Conservation (phyloP, 1,284 basidiomycete genomes). For the Lignosus rhinocerotis region DNA sequence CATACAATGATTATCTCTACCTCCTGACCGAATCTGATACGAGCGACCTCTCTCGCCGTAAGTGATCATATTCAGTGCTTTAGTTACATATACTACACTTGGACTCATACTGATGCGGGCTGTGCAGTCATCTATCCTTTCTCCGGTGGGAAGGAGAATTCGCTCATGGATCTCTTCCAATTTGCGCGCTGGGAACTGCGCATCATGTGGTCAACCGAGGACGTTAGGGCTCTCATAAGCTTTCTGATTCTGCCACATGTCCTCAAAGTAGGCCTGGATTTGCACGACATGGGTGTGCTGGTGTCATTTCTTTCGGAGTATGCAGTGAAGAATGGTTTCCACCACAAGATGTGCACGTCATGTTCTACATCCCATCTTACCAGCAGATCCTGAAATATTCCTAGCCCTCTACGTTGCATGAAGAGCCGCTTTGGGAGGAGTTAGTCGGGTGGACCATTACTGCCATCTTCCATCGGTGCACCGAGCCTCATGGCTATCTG, state of each 20-base stretch:
- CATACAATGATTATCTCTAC: no score
- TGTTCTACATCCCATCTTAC: no score
- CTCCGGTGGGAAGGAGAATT: neutral
- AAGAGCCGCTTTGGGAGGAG: neutral
- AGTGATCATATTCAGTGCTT: no score
- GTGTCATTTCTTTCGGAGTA: neutral
- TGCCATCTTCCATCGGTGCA: neutral
- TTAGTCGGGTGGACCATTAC: neutral
- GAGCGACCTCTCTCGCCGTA: no score
- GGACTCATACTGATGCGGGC: neutral
- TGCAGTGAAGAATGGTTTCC: neutral
- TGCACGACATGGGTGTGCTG: neutral
- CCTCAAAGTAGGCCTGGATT: neutral
- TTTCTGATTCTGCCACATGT: neutral
- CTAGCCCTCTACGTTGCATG: no score
- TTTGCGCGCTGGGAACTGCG: neutral
- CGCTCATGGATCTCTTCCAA: neutral
- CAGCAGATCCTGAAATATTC: no score
- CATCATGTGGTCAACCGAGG: neutral
- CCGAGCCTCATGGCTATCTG: neutral
- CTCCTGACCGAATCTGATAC: no score
- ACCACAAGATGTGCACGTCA: no score
- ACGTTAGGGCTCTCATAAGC: neutral
- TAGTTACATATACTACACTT: neutral
- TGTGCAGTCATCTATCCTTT: neutral